Base-by-base conservation (phyloP, 1,284 basidiomycete genomes). In the Sphaerobolus stellatus region DNA sequence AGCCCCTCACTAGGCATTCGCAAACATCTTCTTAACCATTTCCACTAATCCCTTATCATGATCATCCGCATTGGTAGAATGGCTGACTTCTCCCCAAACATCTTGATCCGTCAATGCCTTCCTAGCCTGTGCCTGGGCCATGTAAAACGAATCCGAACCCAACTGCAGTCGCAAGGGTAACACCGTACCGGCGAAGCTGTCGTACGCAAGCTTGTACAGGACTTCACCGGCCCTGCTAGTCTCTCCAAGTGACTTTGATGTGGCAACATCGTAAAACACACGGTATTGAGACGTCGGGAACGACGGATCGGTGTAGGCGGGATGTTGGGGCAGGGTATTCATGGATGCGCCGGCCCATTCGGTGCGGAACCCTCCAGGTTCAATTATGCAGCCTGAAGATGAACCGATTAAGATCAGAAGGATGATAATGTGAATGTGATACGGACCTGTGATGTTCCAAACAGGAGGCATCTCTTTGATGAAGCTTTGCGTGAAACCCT, bases 111-210 rank as follows among this genome's bases (percentile, higher is more conserved):
- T 46, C 16, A 68, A 28, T 20, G 70, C 70, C 45, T 58, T 62
- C 59, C 61, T 56, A 9, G 70, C 71, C 49, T 66, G 62, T 9
- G 51, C 40, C 52, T 58, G 60, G 16, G 71, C 66, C 27, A 69
- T 54, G 14, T 61, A 58, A 45, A 62, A 56, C 1, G 66, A 56
- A 29, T 72, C 71, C 43, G 64, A 66, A 2, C 73, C 72, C 1
- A 75, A 60, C 34, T 68, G 70, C 7, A 74, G 54, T 29, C 71
- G 58, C 29, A 72, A 52, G 34, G 71, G 73, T 22, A 70, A 65
- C 9, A 69, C 63, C 3, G 40, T 27, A n/a, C n/a, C n/a, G n/a
- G n/a, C n/a, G n/a, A n/a, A n/a, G n/a, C n/a, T n/a, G 51, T 59
- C 33, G 27, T 50, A 28, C 14, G 67, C 62, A 33, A 68, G 50